phyloP scores from a whole-genome alignment of 192 early-diverging fungal species.

The Cetraspora pellucida region DNA sequence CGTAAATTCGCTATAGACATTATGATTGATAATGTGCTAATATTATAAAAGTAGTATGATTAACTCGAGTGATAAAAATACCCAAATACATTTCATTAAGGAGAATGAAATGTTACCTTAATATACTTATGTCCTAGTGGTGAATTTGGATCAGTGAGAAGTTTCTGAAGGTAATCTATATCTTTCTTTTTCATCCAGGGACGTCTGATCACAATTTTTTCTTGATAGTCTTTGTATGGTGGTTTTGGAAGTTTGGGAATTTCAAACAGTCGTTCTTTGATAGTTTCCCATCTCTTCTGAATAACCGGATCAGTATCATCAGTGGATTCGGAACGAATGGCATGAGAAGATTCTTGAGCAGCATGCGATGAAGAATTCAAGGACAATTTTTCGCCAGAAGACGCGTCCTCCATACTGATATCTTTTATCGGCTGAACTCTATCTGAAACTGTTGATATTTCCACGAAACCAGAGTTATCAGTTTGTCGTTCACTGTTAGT shows the following conservation, averaged over 20 bases:
- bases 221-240: not conserved
- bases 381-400: too few species aligned
- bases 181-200: slow-evolving; percentile 27
- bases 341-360: too few species aligned
- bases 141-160: not conserved
- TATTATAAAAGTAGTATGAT: not conserved
- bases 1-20: not conserved
- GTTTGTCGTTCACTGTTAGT: too few species aligned
- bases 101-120: not conserved
- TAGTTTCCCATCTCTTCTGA: slow-evolving; percentile 5
- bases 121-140: not conserved
- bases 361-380: too few species aligned
- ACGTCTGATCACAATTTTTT: not conserved
- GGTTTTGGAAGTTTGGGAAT: not conserved
- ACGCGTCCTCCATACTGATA: too few species aligned
- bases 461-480: too few species aligned
- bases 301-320: not conserved
- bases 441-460: too few species aligned
- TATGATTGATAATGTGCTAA: slow-evolving; percentile 20
- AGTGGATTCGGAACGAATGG: too few species aligned
- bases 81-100: not conserved
- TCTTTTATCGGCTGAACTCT: too few species aligned
- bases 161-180: slow-evolving; percentile 1
- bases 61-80: not conserved
- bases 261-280: slow-evolving; percentile 11